phyloP scores from a whole-genome alignment of 2,329 filamentous ascomycete genomes.

The Phaeoacremonium minimum region DNA sequence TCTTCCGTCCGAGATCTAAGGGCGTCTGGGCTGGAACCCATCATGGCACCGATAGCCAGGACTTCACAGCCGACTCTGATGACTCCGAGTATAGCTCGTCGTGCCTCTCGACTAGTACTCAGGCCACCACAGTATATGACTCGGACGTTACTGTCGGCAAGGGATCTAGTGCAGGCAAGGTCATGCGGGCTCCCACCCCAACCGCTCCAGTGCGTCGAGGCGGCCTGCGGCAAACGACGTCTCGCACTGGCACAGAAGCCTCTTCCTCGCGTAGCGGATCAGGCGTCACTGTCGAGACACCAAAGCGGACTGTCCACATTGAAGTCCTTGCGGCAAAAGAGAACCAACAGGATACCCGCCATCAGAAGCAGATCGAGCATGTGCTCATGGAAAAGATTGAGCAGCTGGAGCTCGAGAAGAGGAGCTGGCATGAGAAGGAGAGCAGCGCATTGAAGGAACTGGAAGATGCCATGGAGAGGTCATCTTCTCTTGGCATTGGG shows the following conservation, averaged over 20 bases:
- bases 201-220: not conserved
- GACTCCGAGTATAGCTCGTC: slow-evolving; percentile 6
- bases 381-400: slow-evolving; percentile 9
- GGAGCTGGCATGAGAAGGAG: not conserved
- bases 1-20: too few relatives aligned
- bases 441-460: not conserved
- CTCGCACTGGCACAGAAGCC: too few relatives aligned
- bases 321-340: slow-evolving; percentile 4
- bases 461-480: not conserved
- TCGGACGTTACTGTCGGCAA: too few relatives aligned
- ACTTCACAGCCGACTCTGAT: not conserved
- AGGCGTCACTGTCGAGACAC: not conserved
- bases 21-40: too few relatives aligned
- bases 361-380: slow-evolving; percentile 4
- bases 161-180: too few relatives aligned
- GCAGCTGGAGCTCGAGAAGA: slow-evolving; percentile 8
- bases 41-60: too few relatives aligned
- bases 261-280: not conserved
- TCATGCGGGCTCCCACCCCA: too few relatives aligned
- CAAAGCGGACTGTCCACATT: slow-evolving; percentile 6
- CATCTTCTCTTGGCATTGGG: slow-evolving; percentile 1
- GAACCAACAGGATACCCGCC: slow-evolving; percentile 2
- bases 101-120: slow-evolving; percentile 9
- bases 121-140: slow-evolving; percentile 11
- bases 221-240: too few relatives aligned